phyloP scores from a whole-genome alignment of 768 basidiomycete species.

The Phlebiopsis flavidoalba region DNA sequence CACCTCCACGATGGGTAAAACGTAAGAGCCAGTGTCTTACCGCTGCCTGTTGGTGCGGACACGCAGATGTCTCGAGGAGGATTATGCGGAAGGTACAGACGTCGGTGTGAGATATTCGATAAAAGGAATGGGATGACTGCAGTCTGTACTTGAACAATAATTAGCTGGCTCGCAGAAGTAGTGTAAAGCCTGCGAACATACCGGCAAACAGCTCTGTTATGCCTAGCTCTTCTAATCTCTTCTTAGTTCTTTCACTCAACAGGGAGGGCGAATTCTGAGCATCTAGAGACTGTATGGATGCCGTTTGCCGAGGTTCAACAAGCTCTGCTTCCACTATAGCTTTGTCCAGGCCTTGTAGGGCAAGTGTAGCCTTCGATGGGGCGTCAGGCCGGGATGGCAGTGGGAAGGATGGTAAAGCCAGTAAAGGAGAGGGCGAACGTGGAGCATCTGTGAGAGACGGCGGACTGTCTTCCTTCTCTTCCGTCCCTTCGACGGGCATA shows the following conservation, averaged over 20 bases:
- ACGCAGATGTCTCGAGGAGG: slow-evolving; percentile 82
- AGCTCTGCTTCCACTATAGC: slow-evolving; percentile 66
- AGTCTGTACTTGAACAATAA: slow-evolving; percentile 68
- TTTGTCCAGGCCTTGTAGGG: slow-evolving; percentile 73
- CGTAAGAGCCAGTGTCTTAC: slow-evolving; percentile 98
- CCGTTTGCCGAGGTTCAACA: slow-evolving; percentile 47
- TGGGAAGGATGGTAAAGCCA: slow-evolving; percentile 64
- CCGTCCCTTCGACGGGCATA: not conserved
- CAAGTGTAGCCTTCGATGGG: slow-evolving; percentile 66
- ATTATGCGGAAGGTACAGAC: slow-evolving; percentile 61
- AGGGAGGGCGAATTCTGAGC: slow-evolving; percentile 39
- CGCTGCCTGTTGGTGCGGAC: slow-evolving; percentile 96
- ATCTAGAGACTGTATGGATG: slow-evolving; percentile 36
- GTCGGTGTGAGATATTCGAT: slow-evolving; percentile 30
- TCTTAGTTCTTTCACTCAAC: slow-evolving; percentile 55
- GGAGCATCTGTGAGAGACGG: not conserved
- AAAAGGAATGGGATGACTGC: slow-evolving; percentile 80
- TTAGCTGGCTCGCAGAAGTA: not conserved
- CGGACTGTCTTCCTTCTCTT: slow-evolving; percentile 3
- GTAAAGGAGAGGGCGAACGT: slow-evolving; percentile 23
- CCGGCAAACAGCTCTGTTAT: slow-evolving; percentile 89
- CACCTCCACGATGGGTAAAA: slow-evolving; percentile 87
- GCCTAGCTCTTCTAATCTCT: slow-evolving; percentile 66
- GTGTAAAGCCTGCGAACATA: slow-evolving; percentile 28
- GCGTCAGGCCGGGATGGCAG: slow-evolving; percentile 59